A percentile compares a stretch with the other conserved stretches of the same genome.
Conservation (phyloP, 2,329 filamentous ascomycete genomes). For the Grosmannia clavigera region DNA sequence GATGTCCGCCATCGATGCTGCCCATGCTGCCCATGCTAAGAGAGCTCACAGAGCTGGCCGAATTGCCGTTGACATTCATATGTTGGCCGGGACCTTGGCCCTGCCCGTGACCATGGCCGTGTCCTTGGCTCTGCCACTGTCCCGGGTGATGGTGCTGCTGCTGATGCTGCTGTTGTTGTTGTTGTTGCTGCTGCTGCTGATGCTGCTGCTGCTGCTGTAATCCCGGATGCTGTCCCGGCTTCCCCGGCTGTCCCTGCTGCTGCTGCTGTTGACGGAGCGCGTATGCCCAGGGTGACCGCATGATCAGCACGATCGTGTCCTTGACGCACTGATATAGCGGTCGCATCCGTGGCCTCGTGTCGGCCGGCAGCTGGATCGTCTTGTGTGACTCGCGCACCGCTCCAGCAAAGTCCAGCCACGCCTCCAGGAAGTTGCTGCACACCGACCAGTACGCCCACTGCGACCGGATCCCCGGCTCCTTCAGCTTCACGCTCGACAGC, state of each 20-base stretch:
- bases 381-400: constrained; percentile 44
- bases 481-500: constrained; percentile 71
- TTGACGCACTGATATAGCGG: constrained; percentile 75
- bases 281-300: constrained; percentile 43
- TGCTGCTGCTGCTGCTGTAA: too few relatives aligned
- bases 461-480: constrained; percentile 64
- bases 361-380: constrained; percentile 43
- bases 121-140: too few relatives aligned
- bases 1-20: constrained; percentile 5
- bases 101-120: too few relatives aligned
- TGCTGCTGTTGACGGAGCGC: constrained; percentile 16
- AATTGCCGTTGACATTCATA: too few relatives aligned
- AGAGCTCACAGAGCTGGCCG: constrained; percentile 13
- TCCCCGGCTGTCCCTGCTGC: too few relatives aligned
- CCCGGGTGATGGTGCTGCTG: too few relatives aligned
- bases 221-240: too few relatives aligned
- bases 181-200: too few relatives aligned
- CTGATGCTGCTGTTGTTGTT: too few relatives aligned
- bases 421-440: constrained; percentile 61
- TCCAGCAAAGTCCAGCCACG: constrained; percentile 54
- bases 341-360: constrained; percentile 61
- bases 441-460: constrained; percentile 52
- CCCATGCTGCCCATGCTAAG: constrained; percentile 6
- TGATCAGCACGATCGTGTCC: constrained; percentile 64
- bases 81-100: too few relatives aligned